phyloP scores from a whole-genome alignment of 768 basidiomycete genomes.

The Lactarius pseudohatsudake region DNA sequence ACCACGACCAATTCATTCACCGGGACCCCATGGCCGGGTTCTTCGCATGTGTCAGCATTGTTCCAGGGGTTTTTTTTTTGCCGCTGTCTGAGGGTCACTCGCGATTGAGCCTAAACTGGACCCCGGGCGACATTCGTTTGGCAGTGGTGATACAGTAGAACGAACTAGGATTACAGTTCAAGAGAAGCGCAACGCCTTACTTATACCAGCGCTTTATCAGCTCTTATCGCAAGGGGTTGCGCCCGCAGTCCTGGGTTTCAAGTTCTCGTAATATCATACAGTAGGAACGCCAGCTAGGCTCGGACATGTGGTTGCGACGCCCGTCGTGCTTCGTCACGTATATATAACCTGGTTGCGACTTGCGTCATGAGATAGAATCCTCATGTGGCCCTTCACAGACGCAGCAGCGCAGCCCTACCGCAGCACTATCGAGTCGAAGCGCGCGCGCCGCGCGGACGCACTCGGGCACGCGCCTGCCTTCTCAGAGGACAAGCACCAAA shows the following conservation, averaged over 20 bases:
- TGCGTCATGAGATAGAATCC: background rate
- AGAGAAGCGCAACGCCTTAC: too few relatives aligned
- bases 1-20: too few relatives aligned
- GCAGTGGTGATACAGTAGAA: too few relatives aligned
- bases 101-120: too few relatives aligned
- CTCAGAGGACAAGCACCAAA: constrained; percentile 19
- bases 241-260: background rate
- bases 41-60: too few relatives aligned
- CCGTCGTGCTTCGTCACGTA: background rate
- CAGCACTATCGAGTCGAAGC: constrained; percentile 25
- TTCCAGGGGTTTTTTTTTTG: too few relatives aligned
- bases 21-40: too few relatives aligned
- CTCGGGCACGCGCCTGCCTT: constrained; percentile 24
- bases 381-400: constrained; percentile 17
- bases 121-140: too few relatives aligned
- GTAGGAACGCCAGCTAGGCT: background rate
- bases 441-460: constrained; percentile 28
- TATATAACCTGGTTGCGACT: background rate
- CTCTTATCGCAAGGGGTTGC: background rate
- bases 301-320: background rate
- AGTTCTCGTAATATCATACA: too few relatives aligned
- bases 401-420: constrained; percentile 4
- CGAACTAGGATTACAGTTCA: too few relatives aligned
- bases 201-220: too few relatives aligned
- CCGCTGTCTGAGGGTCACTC: too few relatives aligned